phyloP scores from a whole-genome alignment of 306 rosid genomes.

The Purshia tridentata region DNA sequence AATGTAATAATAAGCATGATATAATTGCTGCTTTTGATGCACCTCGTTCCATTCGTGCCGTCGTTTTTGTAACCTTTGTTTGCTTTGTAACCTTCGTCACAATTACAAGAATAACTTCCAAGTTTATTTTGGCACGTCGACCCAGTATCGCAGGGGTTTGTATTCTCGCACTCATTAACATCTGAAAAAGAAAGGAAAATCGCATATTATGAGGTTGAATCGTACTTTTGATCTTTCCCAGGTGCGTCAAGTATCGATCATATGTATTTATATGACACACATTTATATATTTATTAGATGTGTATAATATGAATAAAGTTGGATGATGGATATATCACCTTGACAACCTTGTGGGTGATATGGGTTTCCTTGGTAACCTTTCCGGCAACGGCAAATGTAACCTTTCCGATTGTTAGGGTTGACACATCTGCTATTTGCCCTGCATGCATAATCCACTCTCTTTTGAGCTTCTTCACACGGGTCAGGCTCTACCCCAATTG shows the following conservation, averaged over 20 bases:
- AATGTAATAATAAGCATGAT: neutral
- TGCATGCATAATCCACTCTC: neutral
- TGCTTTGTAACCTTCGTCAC: no score
- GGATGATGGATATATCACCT: neutral
- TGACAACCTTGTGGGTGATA: constrained; percentile 4
- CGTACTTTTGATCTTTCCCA: no score
- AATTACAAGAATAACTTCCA: neutral
- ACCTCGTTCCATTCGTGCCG: neutral
- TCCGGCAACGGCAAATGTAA: neutral
- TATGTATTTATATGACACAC: neutral
- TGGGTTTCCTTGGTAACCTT: constrained; percentile 8
- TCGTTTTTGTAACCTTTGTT: neutral
- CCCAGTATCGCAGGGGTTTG: constrained; percentile 3
- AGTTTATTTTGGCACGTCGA: neutral
- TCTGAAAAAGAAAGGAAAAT: constrained; percentile 25
- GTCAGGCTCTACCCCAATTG: neutral
- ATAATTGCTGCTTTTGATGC: no score
- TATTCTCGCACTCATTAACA: constrained; percentile 30
- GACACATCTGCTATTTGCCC: neutral
- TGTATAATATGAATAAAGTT: neutral
- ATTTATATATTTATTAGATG: no score
- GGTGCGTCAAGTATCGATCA: no score
- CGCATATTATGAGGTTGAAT: no score
- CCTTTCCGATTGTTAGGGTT: neutral
- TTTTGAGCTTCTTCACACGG: neutral